Evolutionary conservation across 208 protist genomes (phyloP).

Genomic region (Borovskyia barvae): DNA sequence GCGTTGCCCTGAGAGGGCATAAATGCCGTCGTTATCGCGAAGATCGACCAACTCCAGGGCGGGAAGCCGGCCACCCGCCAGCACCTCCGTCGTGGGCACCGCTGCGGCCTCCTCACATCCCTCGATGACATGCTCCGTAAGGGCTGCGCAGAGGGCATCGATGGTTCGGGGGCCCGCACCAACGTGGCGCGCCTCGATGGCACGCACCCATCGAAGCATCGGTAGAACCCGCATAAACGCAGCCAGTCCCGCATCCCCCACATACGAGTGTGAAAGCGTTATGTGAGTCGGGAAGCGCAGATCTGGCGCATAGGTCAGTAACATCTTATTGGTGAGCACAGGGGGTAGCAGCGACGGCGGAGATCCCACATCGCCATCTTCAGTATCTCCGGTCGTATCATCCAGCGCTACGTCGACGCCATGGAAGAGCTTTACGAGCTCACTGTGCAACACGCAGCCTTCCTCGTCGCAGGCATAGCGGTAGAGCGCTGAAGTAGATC

Average conservation of each 20-base stretch:
- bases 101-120: slow-evolving; percentile 8
- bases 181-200: slow-evolving; percentile 37
- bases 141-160: slow-evolving; percentile 22
- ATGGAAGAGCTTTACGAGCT: slow-evolving; percentile 51
- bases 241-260: slow-evolving; percentile 67
- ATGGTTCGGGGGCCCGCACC: slow-evolving; percentile 43
- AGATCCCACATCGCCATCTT: neutral
- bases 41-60: slow-evolving; percentile 20
- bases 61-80: slow-evolving; percentile 20
- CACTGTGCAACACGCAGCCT: slow-evolving; percentile 53
- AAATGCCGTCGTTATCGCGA: slow-evolving; percentile 21
- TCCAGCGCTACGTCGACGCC: slow-evolving; percentile 34
- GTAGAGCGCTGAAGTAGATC: slow-evolving; percentile 64
- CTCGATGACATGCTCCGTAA: slow-evolving; percentile 12
- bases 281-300: slow-evolving; percentile 39
- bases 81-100: neutral
- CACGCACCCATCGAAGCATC: slow-evolving; percentile 62
- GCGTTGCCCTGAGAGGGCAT: slow-evolving; percentile 4
- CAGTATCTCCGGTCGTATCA: neutral
- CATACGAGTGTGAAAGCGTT: slow-evolving; percentile 52
- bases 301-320: slow-evolving; percentile 8
- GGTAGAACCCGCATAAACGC: slow-evolving; percentile 61
- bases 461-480: slow-evolving; percentile 61
- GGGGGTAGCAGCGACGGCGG: neutral
- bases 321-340: neutral